Conservation (phyloP, 495 filamentous ascomycete genomes). For the Aspergillus indologenus region DNA sequence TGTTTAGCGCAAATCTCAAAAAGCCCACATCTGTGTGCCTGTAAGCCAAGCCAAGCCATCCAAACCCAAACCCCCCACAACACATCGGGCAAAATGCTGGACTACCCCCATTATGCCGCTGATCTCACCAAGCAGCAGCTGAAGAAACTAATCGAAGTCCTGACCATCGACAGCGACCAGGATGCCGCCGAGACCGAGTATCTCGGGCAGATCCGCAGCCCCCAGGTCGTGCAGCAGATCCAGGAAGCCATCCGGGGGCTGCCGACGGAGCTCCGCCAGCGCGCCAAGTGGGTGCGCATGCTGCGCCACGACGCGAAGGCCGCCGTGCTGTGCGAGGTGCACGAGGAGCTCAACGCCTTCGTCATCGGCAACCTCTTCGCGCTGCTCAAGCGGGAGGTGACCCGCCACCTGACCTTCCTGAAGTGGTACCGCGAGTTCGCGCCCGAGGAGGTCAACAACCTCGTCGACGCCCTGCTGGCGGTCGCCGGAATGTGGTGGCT, state of each 20-base stretch:
- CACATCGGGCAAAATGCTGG: not conserved
- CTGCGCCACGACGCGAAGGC: constrained; percentile 17
- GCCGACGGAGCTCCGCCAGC: constrained; percentile 13
- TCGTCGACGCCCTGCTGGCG: constrained; percentile 20
- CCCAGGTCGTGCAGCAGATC: not conserved
- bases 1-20: too few relatives aligned
- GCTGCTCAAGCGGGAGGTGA: constrained; percentile 31
- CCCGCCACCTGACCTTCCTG: constrained; percentile 24
- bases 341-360: constrained; percentile 25
- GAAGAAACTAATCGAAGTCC: constrained; percentile 3
- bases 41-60: too few relatives aligned
- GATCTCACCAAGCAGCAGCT: not conserved
- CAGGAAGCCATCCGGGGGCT: constrained; percentile 16
- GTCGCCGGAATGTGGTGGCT: constrained; percentile 34
- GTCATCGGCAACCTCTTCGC: constrained; percentile 21
- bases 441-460: constrained; percentile 2
- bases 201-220: not conserved
- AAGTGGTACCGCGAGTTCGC: constrained; percentile 21
- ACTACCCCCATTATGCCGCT: not conserved
- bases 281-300: constrained; percentile 13
- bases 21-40: not conserved
- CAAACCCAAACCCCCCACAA: not conserved
- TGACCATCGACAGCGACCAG: constrained; percentile 18
- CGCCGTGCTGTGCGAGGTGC: constrained; percentile 19
- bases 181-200: not conserved